Conservation (phyloP, 1,139 yeast species). For the Blastobotrys buckinghamii region DNA sequence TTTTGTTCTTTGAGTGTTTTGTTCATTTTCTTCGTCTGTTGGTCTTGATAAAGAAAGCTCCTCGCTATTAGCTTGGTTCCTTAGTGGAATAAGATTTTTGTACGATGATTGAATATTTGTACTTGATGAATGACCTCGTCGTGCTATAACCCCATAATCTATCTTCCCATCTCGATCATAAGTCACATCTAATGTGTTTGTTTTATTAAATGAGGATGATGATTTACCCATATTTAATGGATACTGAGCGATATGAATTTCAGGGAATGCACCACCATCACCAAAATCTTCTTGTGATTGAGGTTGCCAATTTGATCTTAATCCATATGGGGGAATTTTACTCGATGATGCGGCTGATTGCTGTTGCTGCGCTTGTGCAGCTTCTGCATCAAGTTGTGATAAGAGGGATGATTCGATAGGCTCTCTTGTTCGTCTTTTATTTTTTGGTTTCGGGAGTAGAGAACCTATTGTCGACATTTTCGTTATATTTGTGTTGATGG, state of each 20-base stretch:
- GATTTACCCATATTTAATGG: constrained; percentile 32
- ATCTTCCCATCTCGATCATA: constrained; percentile 32
- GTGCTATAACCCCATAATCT: constrained; percentile 33
- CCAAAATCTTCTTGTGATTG: constrained; percentile 28
- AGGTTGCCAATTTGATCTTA: constrained; percentile 31
- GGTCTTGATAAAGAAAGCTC: constrained; percentile 37
- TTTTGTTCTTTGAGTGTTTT: constrained; percentile 42
- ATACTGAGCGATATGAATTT: constrained; percentile 32
- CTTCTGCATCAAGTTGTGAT: neutral
- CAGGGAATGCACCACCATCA: constrained; percentile 37
- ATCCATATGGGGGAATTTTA: constrained; percentile 30
- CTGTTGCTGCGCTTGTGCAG: constrained; percentile 7
- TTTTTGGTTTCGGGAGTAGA: constrained; percentile 25
- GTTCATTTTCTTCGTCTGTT: constrained; percentile 37
- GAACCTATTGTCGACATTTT: constrained; percentile 20
- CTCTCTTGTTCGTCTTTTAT: too few species aligned
- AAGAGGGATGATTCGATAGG: too few species aligned
- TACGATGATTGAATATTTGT: constrained; percentile 37
- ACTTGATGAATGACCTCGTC: constrained; percentile 30
- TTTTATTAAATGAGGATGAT: constrained; percentile 10
- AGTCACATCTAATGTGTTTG: constrained; percentile 29
- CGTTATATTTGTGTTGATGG: neutral
- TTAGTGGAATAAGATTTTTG: constrained; percentile 43
- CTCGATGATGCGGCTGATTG: too few species aligned
- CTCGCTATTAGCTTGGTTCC: constrained; percentile 39